Evolutionary conservation across 179 eudicot species (phyloP).

Genomic region (Vitellaria paradoxa): DNA sequence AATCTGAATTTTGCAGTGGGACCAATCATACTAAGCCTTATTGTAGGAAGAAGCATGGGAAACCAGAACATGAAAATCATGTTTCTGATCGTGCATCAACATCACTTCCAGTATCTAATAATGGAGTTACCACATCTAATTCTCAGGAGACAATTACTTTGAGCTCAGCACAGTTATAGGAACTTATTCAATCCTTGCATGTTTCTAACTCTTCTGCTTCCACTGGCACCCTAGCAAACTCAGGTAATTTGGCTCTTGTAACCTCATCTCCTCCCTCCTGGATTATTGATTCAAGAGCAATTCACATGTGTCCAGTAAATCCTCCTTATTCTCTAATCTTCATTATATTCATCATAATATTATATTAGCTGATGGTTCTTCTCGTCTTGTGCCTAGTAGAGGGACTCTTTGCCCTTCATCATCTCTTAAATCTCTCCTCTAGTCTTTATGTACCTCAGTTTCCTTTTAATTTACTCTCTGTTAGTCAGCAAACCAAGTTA

Average conservation of each 20-base stretch:
- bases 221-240: background rate
- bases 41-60: background rate
- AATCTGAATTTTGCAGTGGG: background rate
- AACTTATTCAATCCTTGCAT: background rate
- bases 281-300: background rate
- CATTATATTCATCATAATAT: background rate
- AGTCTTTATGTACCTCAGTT: background rate
- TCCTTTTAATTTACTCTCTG: background rate
- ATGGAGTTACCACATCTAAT: background rate
- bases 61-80: background rate
- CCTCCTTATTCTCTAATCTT: background rate
- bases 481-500: background rate
- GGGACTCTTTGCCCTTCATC: background rate
- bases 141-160: too few species aligned
- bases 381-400: background rate
- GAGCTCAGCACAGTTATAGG: background rate
- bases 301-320: background rate
- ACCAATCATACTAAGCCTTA: background rate
- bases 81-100: background rate
- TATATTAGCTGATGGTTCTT: background rate
- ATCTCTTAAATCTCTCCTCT: background rate
- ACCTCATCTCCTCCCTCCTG: background rate
- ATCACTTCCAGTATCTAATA: background rate
- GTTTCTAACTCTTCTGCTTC: background rate
- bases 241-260: background rate